Evolutionary conservation across 768 basidiomycete species (phyloP).

Genomic region (Pholiota conissans): DNA sequence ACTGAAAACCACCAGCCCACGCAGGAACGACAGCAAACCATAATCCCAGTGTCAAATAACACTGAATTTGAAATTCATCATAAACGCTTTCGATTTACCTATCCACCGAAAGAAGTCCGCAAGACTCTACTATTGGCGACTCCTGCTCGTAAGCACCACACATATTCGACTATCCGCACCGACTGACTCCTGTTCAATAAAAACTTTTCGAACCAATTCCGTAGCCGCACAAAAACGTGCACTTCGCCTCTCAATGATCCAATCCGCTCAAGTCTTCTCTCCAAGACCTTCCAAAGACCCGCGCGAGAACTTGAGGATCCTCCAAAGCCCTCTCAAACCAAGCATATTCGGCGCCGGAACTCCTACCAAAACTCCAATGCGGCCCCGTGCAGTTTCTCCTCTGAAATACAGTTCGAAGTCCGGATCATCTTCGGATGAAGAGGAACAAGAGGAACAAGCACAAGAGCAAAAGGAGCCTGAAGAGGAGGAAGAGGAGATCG

Average conservation of each 20-base stretch:
- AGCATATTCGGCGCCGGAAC: slow-evolving; percentile 22
- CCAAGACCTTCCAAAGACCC: slow-evolving; percentile 62
- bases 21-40: slow-evolving; percentile 36
- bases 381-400: slow-evolving; percentile 29
- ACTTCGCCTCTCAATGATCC: slow-evolving; percentile 74
- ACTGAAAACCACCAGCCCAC: neutral
- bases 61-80: slow-evolving; percentile 61
- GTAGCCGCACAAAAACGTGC: slow-evolving; percentile 36
- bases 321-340: slow-evolving; percentile 57
- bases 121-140: slow-evolving; percentile 44
- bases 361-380: slow-evolving; percentile 13
- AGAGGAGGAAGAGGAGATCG: slow-evolving; percentile 47
- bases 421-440: slow-evolving; percentile 2
- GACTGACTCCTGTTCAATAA: neutral
- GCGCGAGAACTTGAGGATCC: slow-evolving; percentile 56
- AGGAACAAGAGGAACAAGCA: slow-evolving; percentile 36
- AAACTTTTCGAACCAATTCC: neutral
- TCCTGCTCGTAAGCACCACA: slow-evolving; percentile 40
- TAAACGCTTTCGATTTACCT: slow-evolving; percentile 71
- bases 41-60: slow-evolving; percentile 49
- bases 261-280: slow-evolving; percentile 71
- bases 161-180: neutral
- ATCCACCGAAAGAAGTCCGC: slow-evolving; percentile 63
- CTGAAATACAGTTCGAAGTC: slow-evolving; percentile 15
- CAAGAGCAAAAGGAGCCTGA: slow-evolving; percentile 30